Conservation (phyloP, 345 rosid genomes). For the Bretschneidera sinensis region DNA sequence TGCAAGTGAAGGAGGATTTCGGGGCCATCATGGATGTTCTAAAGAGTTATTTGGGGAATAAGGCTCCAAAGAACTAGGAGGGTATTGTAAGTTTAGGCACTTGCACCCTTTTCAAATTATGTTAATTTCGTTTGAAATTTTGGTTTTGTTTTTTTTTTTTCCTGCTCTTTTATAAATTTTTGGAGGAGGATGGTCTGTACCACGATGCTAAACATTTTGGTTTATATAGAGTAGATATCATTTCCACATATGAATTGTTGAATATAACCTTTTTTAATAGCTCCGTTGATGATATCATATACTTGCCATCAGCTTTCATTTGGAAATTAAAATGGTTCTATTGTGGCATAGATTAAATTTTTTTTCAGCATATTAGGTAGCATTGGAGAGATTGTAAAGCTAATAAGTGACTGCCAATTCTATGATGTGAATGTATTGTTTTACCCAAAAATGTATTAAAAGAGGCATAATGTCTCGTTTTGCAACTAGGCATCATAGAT, state of each 20-base stretch:
- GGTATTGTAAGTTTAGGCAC: slow-evolving; percentile 8
- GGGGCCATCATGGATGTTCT: slow-evolving; percentile 86
- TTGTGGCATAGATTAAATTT: no score
- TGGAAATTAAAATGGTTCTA: no score
- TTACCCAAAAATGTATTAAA: no score
- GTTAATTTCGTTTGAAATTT: slow-evolving; percentile 8
- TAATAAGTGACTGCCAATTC: no score
- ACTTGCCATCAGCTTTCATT: no score
- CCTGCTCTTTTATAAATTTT: background rate
- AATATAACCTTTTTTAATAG: no score
- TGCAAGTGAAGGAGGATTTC: slow-evolving; percentile 73
- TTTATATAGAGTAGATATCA: background rate
- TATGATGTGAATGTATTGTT: no score
- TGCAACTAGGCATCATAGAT: no score
- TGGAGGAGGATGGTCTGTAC: background rate
- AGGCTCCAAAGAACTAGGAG: slow-evolving; percentile 26
- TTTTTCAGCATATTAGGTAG: no score
- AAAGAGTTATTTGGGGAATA: slow-evolving; percentile 47
- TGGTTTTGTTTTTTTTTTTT: background rate
- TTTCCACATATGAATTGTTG: background rate
- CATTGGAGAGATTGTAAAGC: no score
- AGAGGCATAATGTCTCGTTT: no score
- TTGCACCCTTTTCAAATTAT: slow-evolving; percentile 5
- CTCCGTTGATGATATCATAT: no score
- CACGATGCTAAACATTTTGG: background rate